Conservation (phyloP, 352 stramenopile genomes). For the Peronospora belbahrii region DNA sequence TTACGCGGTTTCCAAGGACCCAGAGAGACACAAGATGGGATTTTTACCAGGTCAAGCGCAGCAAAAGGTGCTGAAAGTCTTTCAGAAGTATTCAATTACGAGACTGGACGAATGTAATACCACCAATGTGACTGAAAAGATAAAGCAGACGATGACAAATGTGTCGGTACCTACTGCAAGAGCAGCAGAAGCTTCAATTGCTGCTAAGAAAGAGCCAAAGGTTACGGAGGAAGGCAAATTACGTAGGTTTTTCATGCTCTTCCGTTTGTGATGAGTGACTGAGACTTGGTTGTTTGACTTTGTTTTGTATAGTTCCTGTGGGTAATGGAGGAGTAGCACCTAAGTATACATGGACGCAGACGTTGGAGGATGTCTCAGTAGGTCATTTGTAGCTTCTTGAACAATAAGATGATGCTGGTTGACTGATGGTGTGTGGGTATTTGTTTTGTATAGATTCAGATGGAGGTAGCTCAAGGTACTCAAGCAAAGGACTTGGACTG, state of each 20-base stretch:
- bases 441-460: slow-evolving; percentile 43
- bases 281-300: not conserved
- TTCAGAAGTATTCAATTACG: slow-evolving; percentile 60
- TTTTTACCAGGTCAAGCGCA: slow-evolving; percentile 57
- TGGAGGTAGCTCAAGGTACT: slow-evolving; percentile 86
- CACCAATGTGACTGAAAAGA: not conserved
- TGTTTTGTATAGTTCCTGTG: slow-evolving; percentile 50
- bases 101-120: slow-evolving; percentile 29
- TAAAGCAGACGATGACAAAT: not conserved
- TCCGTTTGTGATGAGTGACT: not conserved
- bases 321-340: slow-evolving; percentile 85
- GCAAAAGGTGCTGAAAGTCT: slow-evolving; percentile 53
- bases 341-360: slow-evolving; percentile 98
- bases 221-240: slow-evolving; percentile 66
- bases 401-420: not conserved
- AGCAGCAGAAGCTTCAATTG: not conserved
- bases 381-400: not conserved
- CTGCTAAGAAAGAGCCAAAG: not conserved
- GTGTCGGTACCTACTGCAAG: not conserved
- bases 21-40: slow-evolving; percentile 40
- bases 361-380: slow-evolving; percentile 91
- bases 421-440: not conserved
- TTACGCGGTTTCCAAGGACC: slow-evolving; percentile 76
- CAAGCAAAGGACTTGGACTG: slow-evolving; percentile 89
- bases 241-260: slow-evolving; percentile 15